A percentile compares a stretch with the other conserved stretches of the same genome.
These are phyloP conservation scores for Puya raimondii DNA, from an alignment of 176 grass and related monocot genomes.

Conservation along the genomic window DNA sequence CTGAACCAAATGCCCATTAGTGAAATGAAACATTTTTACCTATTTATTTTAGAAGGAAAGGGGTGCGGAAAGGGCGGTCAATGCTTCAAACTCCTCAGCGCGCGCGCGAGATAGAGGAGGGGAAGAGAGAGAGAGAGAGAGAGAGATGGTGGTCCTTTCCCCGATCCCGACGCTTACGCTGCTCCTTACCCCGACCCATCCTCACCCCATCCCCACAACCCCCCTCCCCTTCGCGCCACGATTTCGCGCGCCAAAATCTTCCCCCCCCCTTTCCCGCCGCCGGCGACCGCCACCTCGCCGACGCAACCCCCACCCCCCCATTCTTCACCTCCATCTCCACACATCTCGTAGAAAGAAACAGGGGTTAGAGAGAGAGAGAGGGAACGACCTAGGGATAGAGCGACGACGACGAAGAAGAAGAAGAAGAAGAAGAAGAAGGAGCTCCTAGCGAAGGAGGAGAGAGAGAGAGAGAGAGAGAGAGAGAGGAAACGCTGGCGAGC, in stretches of 20 bases:
- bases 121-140: too few species aligned
- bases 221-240: not conserved
- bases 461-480: not conserved
- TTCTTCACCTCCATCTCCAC: not conserved
- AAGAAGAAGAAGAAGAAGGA: not conserved
- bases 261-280: not conserved
- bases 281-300: not conserved
- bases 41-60: too few species aligned
- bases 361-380: too few species aligned
- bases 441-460: not conserved
- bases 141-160: too few species aligned
- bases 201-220: not conserved
- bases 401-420: not conserved
- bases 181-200: not conserved
- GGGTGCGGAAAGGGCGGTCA: too few species aligned
- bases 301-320: not conserved
- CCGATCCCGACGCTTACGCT: slow-evolving; percentile 4
- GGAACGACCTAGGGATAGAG: too few species aligned
- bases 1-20: too few species aligned
- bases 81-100: too few species aligned
- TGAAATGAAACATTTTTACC: too few species aligned
- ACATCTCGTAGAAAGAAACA: too few species aligned
- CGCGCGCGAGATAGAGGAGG: too few species aligned
- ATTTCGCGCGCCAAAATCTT: not conserved
- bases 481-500: not conserved